Base-by-base conservation (phyloP, 2,329 filamentous ascomycete species). In the Talaromyces verruculosus region DNA sequence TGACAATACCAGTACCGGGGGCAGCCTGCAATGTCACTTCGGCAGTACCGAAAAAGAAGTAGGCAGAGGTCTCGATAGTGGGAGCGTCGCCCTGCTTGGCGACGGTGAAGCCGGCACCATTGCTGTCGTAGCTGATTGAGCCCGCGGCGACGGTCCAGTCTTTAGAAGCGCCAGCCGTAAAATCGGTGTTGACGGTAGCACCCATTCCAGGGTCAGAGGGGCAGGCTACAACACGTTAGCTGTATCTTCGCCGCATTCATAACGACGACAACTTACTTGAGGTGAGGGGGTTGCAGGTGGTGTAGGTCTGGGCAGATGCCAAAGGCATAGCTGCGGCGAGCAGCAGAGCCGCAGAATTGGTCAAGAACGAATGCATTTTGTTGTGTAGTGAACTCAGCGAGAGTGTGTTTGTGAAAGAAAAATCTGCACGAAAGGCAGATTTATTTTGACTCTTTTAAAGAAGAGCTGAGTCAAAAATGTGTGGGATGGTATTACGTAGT, bases 21-120 rank as follows among this genome's bases (percentile, higher is more conserved):
- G 95, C 92, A 41, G 92, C 88, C 80, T 95, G 93, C 84, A 97
- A 85, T 61, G 87, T 89, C 70, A 97, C 87, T 69, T 95, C 90
- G 74, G 97, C 89, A 69, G 89, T 90, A 72, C 95, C 95, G 76
- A 97, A 99, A 91, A 98, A 97, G 82, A 99, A 96, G 84, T 97
- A 97, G 85, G 96, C 97, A 72, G 93, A 86, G 68, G 92, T 96
- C 69, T 86, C 84, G 66, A 99, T 87, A 76, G 93, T 92, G 0
- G 95, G 95, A 1, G 93, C 88, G 75, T 98, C 91, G 69, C 94
- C 93, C 60, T 88, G 84, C 76, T 88, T 82, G 58, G 85, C 80
- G 66, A 99, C 89, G 35, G 91, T 92, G 78, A 99, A 96, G 47
- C 87, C 87, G 30, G 87, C 93, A 71, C 95, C 95, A 74, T 93